Evolutionary conservation across 169 alveolate species (phyloP), one percentile per base, ranked within the genome.

Genomic region (Babesia microti): DNA sequence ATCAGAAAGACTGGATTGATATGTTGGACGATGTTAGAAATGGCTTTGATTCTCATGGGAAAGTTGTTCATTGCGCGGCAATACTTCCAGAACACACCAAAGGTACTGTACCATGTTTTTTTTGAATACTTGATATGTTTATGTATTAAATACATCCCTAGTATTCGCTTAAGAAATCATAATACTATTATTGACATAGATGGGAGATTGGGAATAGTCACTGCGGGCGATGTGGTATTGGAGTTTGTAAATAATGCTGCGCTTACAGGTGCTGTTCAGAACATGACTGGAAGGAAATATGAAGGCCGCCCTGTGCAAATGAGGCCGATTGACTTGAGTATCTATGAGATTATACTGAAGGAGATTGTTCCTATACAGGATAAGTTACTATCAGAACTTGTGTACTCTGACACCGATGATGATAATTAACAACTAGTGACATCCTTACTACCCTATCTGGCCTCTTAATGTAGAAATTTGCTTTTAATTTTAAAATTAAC

Each of bases 41-140:
- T 53, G 85, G 71, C 0, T 75, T 75, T 41, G 79, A 63, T 17
- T 61, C 49, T 18, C 81, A 75, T 34, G 85, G 85, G 3, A 68
- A 69, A 33, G 63, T 69, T 17, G 61, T 56, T 9, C 47, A 53
- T 7, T 66, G 78, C 11, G 54, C 72, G 34, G 65, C 69, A 9
- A 54, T 75, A 18, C 51, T 67, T 0, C 66, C 70, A 3, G 39
- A 68, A 29, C 79, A 75, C 72, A 65, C 42, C 36, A 68, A 75
- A 9, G 32, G 37, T 9, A 66, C 78, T n/a, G 63, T 60, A 11
- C 47, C n/a, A n/a, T n/a, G n/a, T n/a, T n/a, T n/a, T n/a, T n/a
- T n/a, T n/a, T n/a, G n/a, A n/a, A n/a, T n/a, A n/a, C n/a, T n/a
- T n/a, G n/a, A n/a, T n/a, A n/a, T n/a, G n/a, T n/a, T n/a, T n/a